These are phyloP conservation scores for Cubamyces lactineus DNA, from an alignment of 768 basidiomycete genomes.

Conservation along the genomic window DNA sequence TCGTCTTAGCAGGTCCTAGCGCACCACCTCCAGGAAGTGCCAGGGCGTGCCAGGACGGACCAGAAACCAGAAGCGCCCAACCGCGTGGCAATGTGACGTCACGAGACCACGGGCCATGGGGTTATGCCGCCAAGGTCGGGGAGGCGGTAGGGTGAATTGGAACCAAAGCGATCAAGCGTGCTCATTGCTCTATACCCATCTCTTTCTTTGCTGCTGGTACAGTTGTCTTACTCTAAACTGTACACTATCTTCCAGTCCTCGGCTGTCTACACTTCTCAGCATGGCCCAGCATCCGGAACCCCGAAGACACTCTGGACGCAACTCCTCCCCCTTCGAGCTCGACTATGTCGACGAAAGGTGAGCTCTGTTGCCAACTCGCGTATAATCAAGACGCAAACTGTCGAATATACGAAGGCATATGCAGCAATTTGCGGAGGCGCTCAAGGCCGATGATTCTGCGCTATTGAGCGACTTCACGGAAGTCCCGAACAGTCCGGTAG, in stretches of 20 bases:
- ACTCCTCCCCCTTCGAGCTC: slow-evolving; percentile 39
- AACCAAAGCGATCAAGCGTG: neutral
- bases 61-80: too few relatives aligned
- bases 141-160: neutral
- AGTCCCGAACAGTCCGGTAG: slow-evolving; percentile 31
- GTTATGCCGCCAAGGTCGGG: neutral
- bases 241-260: slow-evolving; percentile 1
- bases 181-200: slow-evolving; percentile 4
- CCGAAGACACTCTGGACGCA: neutral
- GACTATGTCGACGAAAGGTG: slow-evolving; percentile 78
- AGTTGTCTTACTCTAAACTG: slow-evolving; percentile 9
- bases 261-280: too few relatives aligned
- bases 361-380: neutral
- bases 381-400: slow-evolving; percentile 38
- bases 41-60: too few relatives aligned
- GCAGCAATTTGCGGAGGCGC: slow-evolving; percentile 75
- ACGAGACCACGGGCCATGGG: neutral
- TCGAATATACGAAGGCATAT: slow-evolving; percentile 52
- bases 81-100: neutral
- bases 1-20: too few relatives aligned
- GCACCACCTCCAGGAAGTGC: too few relatives aligned
- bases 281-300: slow-evolving; percentile 9
- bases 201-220: slow-evolving; percentile 13
- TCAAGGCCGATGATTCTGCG: slow-evolving; percentile 39
- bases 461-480: slow-evolving; percentile 18